phyloP scores from a whole-genome alignment of 2,329 filamentous ascomycete genomes.

The Ceratocystis eucalypticola region DNA sequence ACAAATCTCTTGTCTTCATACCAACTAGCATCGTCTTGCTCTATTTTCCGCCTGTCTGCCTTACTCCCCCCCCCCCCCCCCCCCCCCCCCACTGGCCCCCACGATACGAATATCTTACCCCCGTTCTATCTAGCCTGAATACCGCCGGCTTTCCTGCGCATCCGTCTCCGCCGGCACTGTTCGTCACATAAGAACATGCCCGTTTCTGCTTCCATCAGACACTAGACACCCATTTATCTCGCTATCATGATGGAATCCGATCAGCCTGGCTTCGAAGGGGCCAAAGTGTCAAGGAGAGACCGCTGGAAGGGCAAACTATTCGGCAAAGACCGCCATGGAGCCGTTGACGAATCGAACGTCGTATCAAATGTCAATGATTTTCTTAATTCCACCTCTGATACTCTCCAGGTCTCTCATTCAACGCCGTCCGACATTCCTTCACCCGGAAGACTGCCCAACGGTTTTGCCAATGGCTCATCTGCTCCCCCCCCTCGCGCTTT shows the following conservation, averaged over 20 bases:
- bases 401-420: constrained; percentile 40
- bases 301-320: constrained; percentile 54
- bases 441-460: constrained; percentile 27
- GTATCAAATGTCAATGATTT: constrained; percentile 44
- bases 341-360: constrained; percentile 25
- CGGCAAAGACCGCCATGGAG: constrained; percentile 30
- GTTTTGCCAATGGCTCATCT: constrained; percentile 22
- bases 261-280: constrained; percentile 32
- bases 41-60: background rate
- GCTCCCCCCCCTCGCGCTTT: constrained; percentile 14
- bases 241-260: constrained; percentile 18
- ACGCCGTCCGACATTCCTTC: constrained; percentile 24
- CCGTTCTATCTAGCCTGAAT: background rate
- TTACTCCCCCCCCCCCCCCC: too few relatives aligned
- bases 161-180: background rate
- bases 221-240: background rate
- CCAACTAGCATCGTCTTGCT: too few relatives aligned
- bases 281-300: constrained; percentile 35
- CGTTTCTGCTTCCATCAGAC: background rate
- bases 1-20: too few relatives aligned
- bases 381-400: constrained; percentile 41
- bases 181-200: constrained; percentile 6
- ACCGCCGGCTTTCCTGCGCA: constrained; percentile 23
- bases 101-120: background rate
- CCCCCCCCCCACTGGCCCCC: background rate